Evolutionary conservation across 257 asterid genomes (phyloP).

Genomic region (Hygrophila difformis): DNA sequence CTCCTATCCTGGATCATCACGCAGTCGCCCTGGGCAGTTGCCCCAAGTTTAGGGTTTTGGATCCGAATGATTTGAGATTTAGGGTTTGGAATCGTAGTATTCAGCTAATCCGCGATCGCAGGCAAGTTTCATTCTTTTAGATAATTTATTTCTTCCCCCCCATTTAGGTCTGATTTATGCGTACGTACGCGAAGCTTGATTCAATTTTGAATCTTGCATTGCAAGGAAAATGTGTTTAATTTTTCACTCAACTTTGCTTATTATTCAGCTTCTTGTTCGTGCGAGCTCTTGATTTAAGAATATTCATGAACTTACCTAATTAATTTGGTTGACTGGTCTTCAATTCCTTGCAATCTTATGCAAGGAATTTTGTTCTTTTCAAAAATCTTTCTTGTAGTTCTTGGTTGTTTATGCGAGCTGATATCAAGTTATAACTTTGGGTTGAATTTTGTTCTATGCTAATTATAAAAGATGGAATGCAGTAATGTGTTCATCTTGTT

Average conservation of each 20-base stretch:
- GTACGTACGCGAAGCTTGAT: neutral
- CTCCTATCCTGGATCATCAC: constrained; percentile 86
- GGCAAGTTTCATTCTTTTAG: constrained; percentile 30
- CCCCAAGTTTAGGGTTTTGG: constrained; percentile 86
- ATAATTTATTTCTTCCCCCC: neutral
- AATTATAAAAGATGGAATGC: neutral
- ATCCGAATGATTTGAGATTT: constrained; percentile 59
- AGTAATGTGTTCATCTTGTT: neutral
- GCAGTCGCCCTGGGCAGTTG: constrained; percentile 92
- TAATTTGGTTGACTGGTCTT: too few species aligned
- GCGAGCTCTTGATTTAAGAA: constrained; percentile 15
- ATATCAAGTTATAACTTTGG: neutral
- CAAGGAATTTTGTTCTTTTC: too few species aligned
- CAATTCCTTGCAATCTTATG: too few species aligned
- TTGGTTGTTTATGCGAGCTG: too few species aligned
- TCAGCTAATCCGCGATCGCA: constrained; percentile 49
- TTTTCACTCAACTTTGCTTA: constrained; percentile 24
- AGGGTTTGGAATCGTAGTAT: constrained; percentile 73
- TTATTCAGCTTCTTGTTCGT: constrained; percentile 24
- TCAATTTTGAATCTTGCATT: neutral
- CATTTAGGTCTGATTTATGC: constrained; percentile 1
- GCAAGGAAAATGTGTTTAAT: constrained; percentile 1
- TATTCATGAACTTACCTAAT: too few species aligned
- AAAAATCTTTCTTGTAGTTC: too few species aligned
- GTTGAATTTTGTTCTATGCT: neutral